These are phyloP conservation scores for Carallia pectinifolia DNA, from an alignment of 345 rosid genomes.

Conservation along the genomic window DNA sequence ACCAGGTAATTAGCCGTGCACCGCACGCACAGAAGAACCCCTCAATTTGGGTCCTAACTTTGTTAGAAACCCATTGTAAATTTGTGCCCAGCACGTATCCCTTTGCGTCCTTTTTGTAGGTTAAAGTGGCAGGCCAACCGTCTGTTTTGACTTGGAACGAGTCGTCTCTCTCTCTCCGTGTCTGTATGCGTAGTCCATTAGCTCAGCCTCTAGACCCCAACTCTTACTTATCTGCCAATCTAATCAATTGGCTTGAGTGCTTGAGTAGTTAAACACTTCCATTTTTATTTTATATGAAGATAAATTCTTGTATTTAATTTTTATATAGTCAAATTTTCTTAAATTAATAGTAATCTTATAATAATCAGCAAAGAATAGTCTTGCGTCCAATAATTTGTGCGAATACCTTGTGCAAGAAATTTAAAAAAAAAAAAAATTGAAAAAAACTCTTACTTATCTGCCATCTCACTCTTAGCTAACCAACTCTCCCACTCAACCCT, in stretches of 20 bases:
- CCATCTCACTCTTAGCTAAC: slow-evolving; percentile 47
- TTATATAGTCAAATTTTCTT: too few relatives aligned
- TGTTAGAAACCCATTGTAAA: not conserved
- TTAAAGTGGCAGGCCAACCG: slow-evolving; percentile 17
- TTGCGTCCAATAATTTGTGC: too few relatives aligned
- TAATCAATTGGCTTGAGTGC: too few relatives aligned
- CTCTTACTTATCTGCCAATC: slow-evolving; percentile 42
- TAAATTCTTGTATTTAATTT: too few relatives aligned
- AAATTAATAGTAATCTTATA: too few relatives aligned
- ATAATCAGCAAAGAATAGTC: too few relatives aligned
- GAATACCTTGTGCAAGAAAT: too few relatives aligned
- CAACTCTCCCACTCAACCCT: slow-evolving; percentile 25
- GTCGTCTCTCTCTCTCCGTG: slow-evolving; percentile 8
- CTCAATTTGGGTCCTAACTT: too few relatives aligned
- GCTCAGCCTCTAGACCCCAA: not conserved
- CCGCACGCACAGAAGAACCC: slow-evolving; percentile 16
- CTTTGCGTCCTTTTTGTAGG: not conserved
- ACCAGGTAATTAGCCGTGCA: not conserved
- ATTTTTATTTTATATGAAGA: too few relatives aligned
- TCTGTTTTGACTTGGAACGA: slow-evolving; percentile 42
- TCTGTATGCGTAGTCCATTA: slow-evolving; percentile 14
- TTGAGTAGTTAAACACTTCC: too few relatives aligned
- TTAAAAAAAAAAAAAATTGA: too few relatives aligned
- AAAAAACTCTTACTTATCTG: slow-evolving; percentile 28
- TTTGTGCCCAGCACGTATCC: too few relatives aligned